Evolutionary conservation across 2,329 filamentous ascomycete genomes (phyloP), one percentile per base, ranked within the genome.

Genomic region (Cadophora sp.): DNA sequence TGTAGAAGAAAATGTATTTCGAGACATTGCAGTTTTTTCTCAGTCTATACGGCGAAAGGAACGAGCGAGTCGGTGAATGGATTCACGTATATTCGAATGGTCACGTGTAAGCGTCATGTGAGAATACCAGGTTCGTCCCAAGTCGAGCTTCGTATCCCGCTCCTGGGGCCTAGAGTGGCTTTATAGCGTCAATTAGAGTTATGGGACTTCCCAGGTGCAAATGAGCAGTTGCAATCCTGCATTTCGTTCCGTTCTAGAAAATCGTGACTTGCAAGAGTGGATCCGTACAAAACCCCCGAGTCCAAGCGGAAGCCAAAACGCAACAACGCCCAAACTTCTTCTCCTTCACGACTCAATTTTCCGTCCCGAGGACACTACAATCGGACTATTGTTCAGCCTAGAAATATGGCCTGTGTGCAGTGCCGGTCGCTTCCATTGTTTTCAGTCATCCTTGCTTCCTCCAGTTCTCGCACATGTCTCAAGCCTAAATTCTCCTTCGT

Each of bases 251-350:
- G 2, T 11, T 14, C 30, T 18, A 50, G 47, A 30, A 13, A 51
- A 56, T 36, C 51, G 51, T 56, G 51, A 56, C 30, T 30, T 56
- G 51, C 51, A 56, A 56, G 51, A 56, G 51, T 30, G 51, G 51
- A 27, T 56, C 51, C 51, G n/a, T 5, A 22, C n/a, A 50, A 20
- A 56, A 56, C 30, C 39, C 51, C 22, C 30, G n/a, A 56, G n/a
- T 56, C 51, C 51, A 39, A 36, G 30, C n/a, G 51, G 51, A 56
- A 20, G 30, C 51, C 30, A 56, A 55, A 56, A 56, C 30, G 18
- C 18, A 39, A 56, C 51, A 30, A 56, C 51, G 27, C 33, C 51
- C 20, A 16, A 20, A 36, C 7, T 56, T 39, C 30, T 56, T 11
- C 51, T 39, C 4, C 51, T 13, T 39, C 51, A 39, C 30, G 14